These are phyloP conservation scores for Agaricus blazei DNA, from an alignment of 768 basidiomycete species.

Conservation along the genomic window DNA sequence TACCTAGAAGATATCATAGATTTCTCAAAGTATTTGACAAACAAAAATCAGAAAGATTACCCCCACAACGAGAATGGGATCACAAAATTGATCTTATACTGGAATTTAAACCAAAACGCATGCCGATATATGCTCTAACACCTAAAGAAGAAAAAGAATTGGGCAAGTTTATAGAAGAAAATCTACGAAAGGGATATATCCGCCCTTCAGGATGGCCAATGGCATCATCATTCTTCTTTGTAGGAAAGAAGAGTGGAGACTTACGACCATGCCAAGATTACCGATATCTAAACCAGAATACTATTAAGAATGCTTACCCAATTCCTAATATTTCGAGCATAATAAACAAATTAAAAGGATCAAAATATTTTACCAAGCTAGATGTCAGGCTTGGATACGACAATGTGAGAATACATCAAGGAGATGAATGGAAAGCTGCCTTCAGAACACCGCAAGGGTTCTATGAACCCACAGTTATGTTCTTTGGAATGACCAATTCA, in stretches of 20 bases:
- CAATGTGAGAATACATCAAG: constrained; percentile 1
- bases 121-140: background rate
- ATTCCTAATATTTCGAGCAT: constrained; percentile 30
- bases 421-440: constrained; percentile 9
- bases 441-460: constrained; percentile 8
- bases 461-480: constrained; percentile 17
- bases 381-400: constrained; percentile 4
- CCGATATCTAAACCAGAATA: constrained; percentile 26
- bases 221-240: constrained; percentile 17
- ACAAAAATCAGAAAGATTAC: background rate
- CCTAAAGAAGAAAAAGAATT: constrained; percentile 19
- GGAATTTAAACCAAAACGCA: background rate
- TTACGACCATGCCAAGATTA: constrained; percentile 25
- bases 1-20: background rate
- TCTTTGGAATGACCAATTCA: constrained; percentile 13
- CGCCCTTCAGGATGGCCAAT: constrained; percentile 1
- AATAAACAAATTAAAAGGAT: constrained; percentile 12
- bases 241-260: constrained; percentile 18
- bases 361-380: constrained; percentile 7
- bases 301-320: constrained; percentile 26
- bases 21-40: background rate
- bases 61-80: background rate
- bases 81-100: background rate
- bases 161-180: background rate
- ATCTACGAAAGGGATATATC: constrained; percentile 3